These are phyloP conservation scores for Yamadazyma spencermartinsiae DNA, from an alignment of 1,139 yeast genomes.

Conservation along the genomic window DNA sequence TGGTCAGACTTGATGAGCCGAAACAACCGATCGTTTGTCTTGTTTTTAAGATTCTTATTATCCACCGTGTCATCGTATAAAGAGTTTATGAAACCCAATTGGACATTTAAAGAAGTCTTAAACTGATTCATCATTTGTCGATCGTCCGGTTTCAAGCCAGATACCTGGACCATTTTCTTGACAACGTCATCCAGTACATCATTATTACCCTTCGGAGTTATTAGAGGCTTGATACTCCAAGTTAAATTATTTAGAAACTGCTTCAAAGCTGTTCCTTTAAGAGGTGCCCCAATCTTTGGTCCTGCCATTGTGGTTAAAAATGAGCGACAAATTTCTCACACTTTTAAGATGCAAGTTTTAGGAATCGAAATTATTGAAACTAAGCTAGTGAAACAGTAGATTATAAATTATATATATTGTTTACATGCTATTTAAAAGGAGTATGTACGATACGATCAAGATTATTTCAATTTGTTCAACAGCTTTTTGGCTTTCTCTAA, in stretches of 20 bases:
- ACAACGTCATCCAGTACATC: conserved; percentile 17
- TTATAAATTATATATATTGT: not conserved
- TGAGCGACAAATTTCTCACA: not conserved
- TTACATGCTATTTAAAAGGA: conserved; percentile 1
- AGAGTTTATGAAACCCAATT: conserved; percentile 46
- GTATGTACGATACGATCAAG: not conserved
- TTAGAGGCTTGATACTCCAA: conserved; percentile 30
- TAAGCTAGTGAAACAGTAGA: not conserved
- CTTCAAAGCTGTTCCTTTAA: conserved; percentile 8
- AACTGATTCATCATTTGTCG: conserved; percentile 26
- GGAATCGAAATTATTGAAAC: not conserved
- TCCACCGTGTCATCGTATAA: conserved; percentile 30
- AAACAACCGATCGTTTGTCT: conserved; percentile 25
- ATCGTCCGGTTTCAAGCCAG: conserved; percentile 41
- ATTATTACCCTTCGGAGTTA: conserved; percentile 13
- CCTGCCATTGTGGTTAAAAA: not conserved
- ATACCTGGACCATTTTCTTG: conserved; percentile 38
- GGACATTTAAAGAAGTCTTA: conserved; percentile 37
- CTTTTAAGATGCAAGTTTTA: not conserved
- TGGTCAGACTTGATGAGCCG: conserved; percentile 40
- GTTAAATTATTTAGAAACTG: conserved; percentile 22
- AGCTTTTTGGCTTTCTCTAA: conserved; percentile 67
- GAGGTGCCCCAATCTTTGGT: not conserved
- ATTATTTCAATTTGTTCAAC: conserved; percentile 38
- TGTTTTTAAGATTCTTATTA: conserved; percentile 13